Evolutionary conservation across 768 basidiomycete species (phyloP), one percentile per base, ranked within the genome.

Genomic region (Naganishia friedmannii): DNA sequence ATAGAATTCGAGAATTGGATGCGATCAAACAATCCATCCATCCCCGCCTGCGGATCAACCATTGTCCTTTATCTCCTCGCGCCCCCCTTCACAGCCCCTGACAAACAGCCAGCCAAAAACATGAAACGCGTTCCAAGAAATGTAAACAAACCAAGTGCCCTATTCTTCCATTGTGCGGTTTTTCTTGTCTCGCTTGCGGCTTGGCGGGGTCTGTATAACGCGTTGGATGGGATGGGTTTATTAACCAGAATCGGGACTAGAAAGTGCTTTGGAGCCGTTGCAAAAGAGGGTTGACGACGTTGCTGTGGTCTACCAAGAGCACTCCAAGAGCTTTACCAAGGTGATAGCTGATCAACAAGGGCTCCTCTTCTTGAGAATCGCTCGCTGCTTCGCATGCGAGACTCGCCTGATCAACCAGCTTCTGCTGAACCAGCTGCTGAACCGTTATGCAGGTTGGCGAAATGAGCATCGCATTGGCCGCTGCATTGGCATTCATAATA

Each of bases 51-150:
- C n/a, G 42, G 42, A 19, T 32, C 55, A 17, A 8, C 37, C 32
- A 34, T 58, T 37, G 57, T 23, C 57, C 57, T 37, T 58, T 29
- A 31, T 19, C 4, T 37, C 34, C 12, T 12, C 34, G 4, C 34
- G 12, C 34, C 12, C 34, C 34, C 10, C 32, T 17, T 17, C 53
- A 23, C 26, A 17, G 54, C 28, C 28, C 54, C 54, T 34, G 31
- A 42, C 42, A 8, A 42, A 42, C 42, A 42, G 9, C 57, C 37
- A 3, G 34, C 21, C 34, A 4, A 34, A 37, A 58, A 58, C 57
- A 34, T 58, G 57, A 58, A 58, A 58, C 57, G 57, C 57, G 57
- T 21, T 23, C 53, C 6, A 58, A 58, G 32, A 58, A n/a, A 58
- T 58, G 57, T 23, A 37, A 37, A 58, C 57, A 37, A n/a, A n/a